Percentiles rank a stretch among this genome's conserved stretches.
Evolutionary conservation across 1,139 yeast species (phyloP).

Genomic region (Yamadazyma conglobata): DNA sequence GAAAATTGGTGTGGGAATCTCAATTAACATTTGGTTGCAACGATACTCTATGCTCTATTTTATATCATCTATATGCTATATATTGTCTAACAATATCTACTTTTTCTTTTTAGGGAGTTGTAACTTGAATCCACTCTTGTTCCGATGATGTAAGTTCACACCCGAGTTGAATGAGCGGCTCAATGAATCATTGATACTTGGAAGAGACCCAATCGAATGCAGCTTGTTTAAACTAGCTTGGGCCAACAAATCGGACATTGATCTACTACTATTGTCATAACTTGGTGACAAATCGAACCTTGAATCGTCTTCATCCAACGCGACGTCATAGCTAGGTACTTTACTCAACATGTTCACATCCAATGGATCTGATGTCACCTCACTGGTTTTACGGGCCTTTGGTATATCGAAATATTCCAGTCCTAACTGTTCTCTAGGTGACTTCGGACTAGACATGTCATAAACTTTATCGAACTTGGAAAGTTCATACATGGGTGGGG

Average conservation of each 20-base stretch:
- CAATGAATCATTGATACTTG: constrained; percentile 1
- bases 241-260: constrained; percentile 2
- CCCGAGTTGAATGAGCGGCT: constrained; percentile 2
- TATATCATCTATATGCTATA: no score
- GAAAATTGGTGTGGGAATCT: no score
- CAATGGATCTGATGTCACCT: constrained; percentile 12
- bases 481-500: constrained; percentile 43
- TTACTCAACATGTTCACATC: constrained; percentile 16
- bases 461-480: constrained; percentile 35
- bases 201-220: constrained; percentile 4
- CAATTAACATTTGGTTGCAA: no score
- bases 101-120: constrained; percentile 10
- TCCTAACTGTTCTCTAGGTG: constrained; percentile 40
- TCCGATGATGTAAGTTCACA: constrained; percentile 7
- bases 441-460: constrained; percentile 34
- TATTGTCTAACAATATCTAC: no score
- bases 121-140: constrained; percentile 11
- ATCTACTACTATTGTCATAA: constrained; percentile 11
- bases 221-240: constrained; percentile 2
- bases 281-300: constrained; percentile 20
- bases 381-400: constrained; percentile 13
- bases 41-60: no score
- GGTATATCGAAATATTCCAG: constrained; percentile 16
- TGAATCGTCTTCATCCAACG: constrained; percentile 18
- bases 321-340: constrained; percentile 24